These are phyloP conservation scores for Trypethelium eluteriae DNA, from an alignment of 495 filamentous ascomycete genomes.

Conservation along the genomic window DNA sequence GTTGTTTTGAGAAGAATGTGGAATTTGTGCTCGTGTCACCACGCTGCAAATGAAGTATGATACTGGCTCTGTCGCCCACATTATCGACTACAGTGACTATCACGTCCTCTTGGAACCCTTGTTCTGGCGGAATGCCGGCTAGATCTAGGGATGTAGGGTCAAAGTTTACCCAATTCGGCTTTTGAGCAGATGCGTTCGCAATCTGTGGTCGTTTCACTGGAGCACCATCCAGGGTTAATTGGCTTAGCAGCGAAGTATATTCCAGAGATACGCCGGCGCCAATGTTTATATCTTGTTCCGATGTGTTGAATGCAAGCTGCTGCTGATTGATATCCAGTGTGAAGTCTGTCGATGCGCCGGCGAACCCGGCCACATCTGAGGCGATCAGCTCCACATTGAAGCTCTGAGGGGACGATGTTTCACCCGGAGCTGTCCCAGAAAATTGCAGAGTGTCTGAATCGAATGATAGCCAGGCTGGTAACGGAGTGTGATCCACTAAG, in stretches of 20 bases:
- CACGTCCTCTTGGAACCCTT: constrained; percentile 53
- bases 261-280: constrained; percentile 47
- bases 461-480: constrained; percentile 83
- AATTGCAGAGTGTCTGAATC: constrained; percentile 58
- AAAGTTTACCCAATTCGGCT: constrained; percentile 64
- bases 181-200: constrained; percentile 42
- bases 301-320: constrained; percentile 54
- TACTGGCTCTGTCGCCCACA: constrained; percentile 55
- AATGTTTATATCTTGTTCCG: constrained; percentile 51
- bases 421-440: constrained; percentile 61
- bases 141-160: constrained; percentile 55
- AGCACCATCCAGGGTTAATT: constrained; percentile 57
- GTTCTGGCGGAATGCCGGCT: constrained; percentile 53
- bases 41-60: constrained; percentile 51
- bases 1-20: constrained; percentile 11
- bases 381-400: constrained; percentile 70
- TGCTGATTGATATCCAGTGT: constrained; percentile 63
- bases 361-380: constrained; percentile 72
- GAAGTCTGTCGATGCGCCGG: constrained; percentile 57
- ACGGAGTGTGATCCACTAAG: constrained; percentile 64
- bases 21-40: constrained; percentile 1
- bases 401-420: constrained; percentile 56
- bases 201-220: constrained; percentile 43
- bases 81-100: constrained; percentile 57
- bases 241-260: constrained; percentile 46